These are phyloP conservation scores for Carallia brachiata DNA, from an alignment of 345 rosid species.

Conservation along the genomic window DNA sequence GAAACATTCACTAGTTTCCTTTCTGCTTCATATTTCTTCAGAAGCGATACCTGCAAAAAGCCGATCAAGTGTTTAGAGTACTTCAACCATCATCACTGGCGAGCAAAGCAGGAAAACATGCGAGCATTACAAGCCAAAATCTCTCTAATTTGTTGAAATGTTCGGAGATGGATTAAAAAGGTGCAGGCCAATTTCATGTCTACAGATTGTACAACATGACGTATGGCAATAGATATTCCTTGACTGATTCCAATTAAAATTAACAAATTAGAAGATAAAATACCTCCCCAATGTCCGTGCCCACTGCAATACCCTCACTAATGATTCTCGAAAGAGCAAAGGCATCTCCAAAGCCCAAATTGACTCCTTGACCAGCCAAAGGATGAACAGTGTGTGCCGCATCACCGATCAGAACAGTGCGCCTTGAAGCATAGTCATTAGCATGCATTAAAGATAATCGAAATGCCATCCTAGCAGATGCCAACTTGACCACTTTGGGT, in stretches of 20 bases:
- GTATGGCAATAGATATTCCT: not conserved
- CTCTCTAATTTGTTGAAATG: no score
- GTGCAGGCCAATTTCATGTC: not conserved
- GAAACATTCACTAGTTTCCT: constrained; percentile 72
- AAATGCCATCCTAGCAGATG: constrained; percentile 80
- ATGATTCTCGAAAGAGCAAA: constrained; percentile 66
- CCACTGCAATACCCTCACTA: constrained; percentile 75
- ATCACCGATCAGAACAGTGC: constrained; percentile 76
- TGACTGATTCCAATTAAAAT: not conserved
- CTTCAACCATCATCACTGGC: not conserved
- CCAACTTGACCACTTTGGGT: constrained; percentile 69
- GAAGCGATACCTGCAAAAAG: constrained; percentile 42
- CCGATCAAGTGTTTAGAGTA: not conserved
- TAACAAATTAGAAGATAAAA: constrained; percentile 10
- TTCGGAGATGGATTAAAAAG: no score
- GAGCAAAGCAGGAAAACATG: not conserved
- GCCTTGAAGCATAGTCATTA: constrained; percentile 59
- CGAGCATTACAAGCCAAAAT: no score
- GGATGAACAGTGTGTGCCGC: constrained; percentile 98
- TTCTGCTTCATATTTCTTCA: constrained; percentile 73
- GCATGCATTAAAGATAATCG: constrained; percentile 86
- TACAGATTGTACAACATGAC: no score
- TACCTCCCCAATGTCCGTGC: constrained; percentile 88
- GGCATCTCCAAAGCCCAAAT: constrained; percentile 90
- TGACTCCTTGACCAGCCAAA: constrained; percentile 96